Percentiles rank a stretch among this genome's conserved stretches.
These are phyloP conservation scores for Yamadazyma dushanensis DNA, from an alignment of 1,139 yeast genomes.

Conservation along the genomic window DNA sequence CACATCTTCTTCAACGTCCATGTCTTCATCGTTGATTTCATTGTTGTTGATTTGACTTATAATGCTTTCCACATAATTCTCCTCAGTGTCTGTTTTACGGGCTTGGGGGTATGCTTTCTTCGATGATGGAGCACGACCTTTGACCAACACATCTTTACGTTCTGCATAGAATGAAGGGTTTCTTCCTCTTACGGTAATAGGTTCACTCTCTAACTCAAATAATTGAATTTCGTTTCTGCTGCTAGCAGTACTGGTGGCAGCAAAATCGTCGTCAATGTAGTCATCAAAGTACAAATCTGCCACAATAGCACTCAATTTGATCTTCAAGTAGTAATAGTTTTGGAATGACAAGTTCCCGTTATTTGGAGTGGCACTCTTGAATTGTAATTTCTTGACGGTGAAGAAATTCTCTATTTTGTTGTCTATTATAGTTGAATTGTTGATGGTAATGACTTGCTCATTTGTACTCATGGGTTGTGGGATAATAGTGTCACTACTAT, in stretches of 20 bases:
- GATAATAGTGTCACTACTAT: conserved; percentile 21
- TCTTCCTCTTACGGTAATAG: conserved; percentile 64
- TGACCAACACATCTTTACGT: conserved; percentile 49
- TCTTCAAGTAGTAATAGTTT: conserved; percentile 53
- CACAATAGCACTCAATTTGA: conserved; percentile 46
- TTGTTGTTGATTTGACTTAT: conserved; percentile 10
- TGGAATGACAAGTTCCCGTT: conserved; percentile 59
- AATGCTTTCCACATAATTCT: conserved; percentile 7
- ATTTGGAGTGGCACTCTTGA: conserved; percentile 64
- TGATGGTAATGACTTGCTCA: conserved; percentile 34
- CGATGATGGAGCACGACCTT: conserved; percentile 24
- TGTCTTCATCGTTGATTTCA: conserved; percentile 8
- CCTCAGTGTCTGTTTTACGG: conserved; percentile 7
- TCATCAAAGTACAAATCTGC: conserved; percentile 46
- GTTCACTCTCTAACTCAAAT: conserved; percentile 42
- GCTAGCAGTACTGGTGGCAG: conserved; percentile 19
- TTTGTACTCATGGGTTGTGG: conserved; percentile 23
- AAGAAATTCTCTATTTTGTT: conserved; percentile 34
- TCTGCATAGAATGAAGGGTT: conserved; percentile 65
- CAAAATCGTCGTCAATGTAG: conserved; percentile 35
- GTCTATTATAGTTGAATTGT: conserved; percentile 24
- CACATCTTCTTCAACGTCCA: conserved; percentile 9
- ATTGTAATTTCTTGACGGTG: conserved; percentile 49
- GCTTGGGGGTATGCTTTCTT: conserved; percentile 23
- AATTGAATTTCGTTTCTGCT: conserved; percentile 36